Percentiles rank a stretch among this genome's conserved stretches.
These are phyloP conservation scores for Trichocladium antarcticum DNA, from an alignment of 495 filamentous ascomycete species.

Conservation along the genomic window DNA sequence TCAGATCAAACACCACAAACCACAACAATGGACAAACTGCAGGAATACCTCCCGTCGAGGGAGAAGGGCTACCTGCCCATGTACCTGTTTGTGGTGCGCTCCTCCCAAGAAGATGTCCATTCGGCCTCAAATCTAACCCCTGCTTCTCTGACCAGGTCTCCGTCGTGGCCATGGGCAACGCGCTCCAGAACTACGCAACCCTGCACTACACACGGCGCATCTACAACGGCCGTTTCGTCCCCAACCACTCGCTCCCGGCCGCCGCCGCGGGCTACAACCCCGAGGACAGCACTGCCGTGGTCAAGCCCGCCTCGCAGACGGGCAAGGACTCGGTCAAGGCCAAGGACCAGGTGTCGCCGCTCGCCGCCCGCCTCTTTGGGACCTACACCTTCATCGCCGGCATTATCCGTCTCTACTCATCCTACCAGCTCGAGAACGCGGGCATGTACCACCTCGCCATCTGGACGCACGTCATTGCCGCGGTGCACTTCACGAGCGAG, in stretches of 20 bases:
- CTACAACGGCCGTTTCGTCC: conserved; percentile 50
- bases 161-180: conserved; percentile 66
- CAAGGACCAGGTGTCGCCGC: conserved; percentile 50
- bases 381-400: conserved; percentile 77
- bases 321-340: conserved; percentile 39
- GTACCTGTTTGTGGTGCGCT: conserved; percentile 39
- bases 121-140: not conserved
- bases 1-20: not conserved
- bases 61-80: conserved; percentile 39
- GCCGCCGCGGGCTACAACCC: conserved; percentile 28
- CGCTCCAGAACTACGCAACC: conserved; percentile 66
- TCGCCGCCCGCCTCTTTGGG: conserved; percentile 76
- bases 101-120: not conserved
- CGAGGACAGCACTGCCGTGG: conserved; percentile 33
- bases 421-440: conserved; percentile 66
- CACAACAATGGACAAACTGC: conserved; percentile 29
- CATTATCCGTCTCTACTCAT: conserved; percentile 71
- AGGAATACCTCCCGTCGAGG: conserved; percentile 29
- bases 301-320: conserved; percentile 38
- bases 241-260: conserved; percentile 29
- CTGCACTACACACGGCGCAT: conserved; percentile 63
- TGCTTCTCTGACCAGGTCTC: conserved; percentile 45
- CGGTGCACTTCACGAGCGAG: conserved; percentile 72
- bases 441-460: conserved; percentile 65
- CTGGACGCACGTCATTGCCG: conserved; percentile 70